These are phyloP conservation scores for Lentinus tigrinus DNA, from an alignment of 768 basidiomycete genomes.

Conservation along the genomic window DNA sequence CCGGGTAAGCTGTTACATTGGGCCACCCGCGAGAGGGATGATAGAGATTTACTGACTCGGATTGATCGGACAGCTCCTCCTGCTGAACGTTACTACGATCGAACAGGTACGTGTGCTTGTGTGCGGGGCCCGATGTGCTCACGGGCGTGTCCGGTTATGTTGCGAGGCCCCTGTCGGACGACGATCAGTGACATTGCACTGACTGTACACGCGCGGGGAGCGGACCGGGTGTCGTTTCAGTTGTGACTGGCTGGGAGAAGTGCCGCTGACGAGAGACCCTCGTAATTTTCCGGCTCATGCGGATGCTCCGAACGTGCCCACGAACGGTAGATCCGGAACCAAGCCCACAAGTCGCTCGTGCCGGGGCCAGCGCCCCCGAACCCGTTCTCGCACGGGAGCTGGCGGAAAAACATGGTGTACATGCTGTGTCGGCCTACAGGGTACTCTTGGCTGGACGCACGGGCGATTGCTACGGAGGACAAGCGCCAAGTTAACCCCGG, in stretches of 20 bases:
- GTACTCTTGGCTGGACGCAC: conserved; percentile 74
- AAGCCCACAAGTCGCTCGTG: conserved; percentile 71
- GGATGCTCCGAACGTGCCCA: neutral
- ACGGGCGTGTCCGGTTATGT: conserved; percentile 3
- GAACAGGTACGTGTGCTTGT: conserved; percentile 74
- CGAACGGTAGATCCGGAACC: conserved; percentile 69
- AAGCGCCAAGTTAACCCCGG: conserved; percentile 76
- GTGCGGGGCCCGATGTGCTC: conserved; percentile 15
- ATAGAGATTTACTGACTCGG: neutral
- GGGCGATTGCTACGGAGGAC: conserved; percentile 65
- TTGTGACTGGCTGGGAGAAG: neutral
- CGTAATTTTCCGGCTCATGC: neutral
- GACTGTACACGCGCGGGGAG: neutral
- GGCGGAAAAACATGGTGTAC: conserved; percentile 70
- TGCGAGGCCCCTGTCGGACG: conserved; percentile 7
- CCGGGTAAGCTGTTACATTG: conserved; percentile 53
- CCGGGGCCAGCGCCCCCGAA: conserved; percentile 72
- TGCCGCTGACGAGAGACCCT: neutral
- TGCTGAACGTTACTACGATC: conserved; percentile 92
- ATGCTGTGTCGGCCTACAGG: conserved; percentile 80
- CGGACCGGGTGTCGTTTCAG: neutral
- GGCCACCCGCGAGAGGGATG: neutral
- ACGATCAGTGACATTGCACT: conserved; percentile 6
- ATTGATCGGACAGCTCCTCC: conserved; percentile 52
- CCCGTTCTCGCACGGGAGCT: conserved; percentile 82